Base-by-base conservation (phyloP, 495 filamentous ascomycete species). In the Corynascus novoguineensis region DNA sequence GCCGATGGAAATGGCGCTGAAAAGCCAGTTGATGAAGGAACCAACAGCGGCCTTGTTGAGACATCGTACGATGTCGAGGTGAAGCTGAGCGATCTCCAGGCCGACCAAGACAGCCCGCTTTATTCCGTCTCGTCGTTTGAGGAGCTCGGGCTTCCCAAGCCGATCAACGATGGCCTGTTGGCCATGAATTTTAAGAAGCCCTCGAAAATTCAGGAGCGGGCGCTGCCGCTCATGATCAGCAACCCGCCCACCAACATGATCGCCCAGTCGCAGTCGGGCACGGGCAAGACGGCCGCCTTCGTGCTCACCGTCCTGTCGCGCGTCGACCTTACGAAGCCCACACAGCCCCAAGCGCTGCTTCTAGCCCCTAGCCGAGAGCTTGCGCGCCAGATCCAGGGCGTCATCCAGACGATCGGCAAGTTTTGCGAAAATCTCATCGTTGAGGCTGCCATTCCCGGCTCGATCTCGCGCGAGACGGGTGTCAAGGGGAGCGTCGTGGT, bases 281-380 rank as follows among this genome's bases (percentile, higher is more conserved):
- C 95, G 14, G 95, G 95, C 56, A 99, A 99, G 76, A 99, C 95
- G 10, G 95, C 93, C 29, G 95, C 95, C 29, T 99, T 97, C 70
- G 85, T 90, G 24, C 81, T 96, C 52, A 97, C 93, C 40, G 87
- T 96, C 51, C 80, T 99, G 19, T 85, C 86, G 52, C 88, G 93
- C 47, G 69, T 96, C 62, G 87, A 97, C 60, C 76, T 90, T 44
- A 72, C 64, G 19, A 77, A 81, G 42, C 75, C 83, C n/a, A 74
- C 70, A 15, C 73, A 77, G 27, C 92, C 93, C 8, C 93, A 99
- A 73, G 90, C 91, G 19, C 72, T 99, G 15, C 85, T 92, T 48
- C 81, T 99, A 19, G 93, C 91, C 10, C 93, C 93, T 5, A 97
- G 89, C 55, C 87, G 93, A 63, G 93, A 99, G 74, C 78, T 99